phyloP scores from a whole-genome alignment of 2,329 filamentous ascomycete genomes.

The Trichoderma sp. region DNA sequence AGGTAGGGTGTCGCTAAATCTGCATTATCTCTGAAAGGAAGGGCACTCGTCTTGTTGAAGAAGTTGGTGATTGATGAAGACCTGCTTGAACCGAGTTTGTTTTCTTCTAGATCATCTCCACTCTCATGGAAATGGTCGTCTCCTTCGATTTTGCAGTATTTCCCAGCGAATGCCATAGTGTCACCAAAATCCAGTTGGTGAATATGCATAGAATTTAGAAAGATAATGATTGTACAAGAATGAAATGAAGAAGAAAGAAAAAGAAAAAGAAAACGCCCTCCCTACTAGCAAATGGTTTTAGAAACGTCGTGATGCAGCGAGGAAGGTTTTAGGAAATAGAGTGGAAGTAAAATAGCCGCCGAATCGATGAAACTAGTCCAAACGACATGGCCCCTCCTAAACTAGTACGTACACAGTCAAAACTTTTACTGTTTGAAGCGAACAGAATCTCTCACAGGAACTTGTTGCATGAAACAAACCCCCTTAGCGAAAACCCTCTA shows the following conservation, averaged over 20 bases:
- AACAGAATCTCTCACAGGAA: background rate
- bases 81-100: background rate
- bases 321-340: background rate
- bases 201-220: background rate
- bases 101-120: background rate
- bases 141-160: background rate
- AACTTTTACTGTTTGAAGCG: background rate
- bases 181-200: background rate
- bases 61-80: background rate
- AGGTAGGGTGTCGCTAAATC: background rate
- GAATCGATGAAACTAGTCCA: background rate
- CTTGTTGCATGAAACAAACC: background rate
- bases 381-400: background rate
- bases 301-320: background rate
- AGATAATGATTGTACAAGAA: background rate
- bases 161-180: background rate
- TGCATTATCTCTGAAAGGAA: background rate
- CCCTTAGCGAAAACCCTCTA: background rate
- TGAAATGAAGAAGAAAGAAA: background rate
- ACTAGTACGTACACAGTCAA: background rate
- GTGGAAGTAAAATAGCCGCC: background rate
- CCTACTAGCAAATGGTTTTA: background rate
- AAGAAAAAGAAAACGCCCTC: background rate
- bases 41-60: background rate
- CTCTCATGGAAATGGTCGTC: background rate